Evolutionary conservation across 2,329 filamentous ascomycete species (phyloP).

Genomic region (Xylaria sp.): DNA sequence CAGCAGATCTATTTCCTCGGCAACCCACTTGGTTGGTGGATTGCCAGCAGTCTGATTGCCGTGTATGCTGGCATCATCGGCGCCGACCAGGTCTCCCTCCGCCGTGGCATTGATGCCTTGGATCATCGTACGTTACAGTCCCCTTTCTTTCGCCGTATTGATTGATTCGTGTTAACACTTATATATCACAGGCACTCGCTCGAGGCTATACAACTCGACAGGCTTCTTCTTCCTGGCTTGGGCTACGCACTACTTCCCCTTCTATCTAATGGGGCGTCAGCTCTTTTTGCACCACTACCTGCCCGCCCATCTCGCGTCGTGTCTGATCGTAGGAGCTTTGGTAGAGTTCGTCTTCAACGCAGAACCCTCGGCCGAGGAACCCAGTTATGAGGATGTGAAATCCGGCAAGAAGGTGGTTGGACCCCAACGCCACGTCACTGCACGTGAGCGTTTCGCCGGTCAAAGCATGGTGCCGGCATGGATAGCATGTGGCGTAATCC

Average conservation of each 20-base stretch:
- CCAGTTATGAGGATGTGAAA: constrained; percentile 56
- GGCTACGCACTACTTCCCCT: constrained; percentile 97
- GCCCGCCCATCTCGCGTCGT: constrained; percentile 90
- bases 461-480: constrained; percentile 83
- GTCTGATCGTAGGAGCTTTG: constrained; percentile 87
- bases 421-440: constrained; percentile 72
- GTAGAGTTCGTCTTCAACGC: constrained; percentile 97
- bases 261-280: constrained; percentile 98
- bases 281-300: constrained; percentile 98
- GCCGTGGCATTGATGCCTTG: constrained; percentile 91
- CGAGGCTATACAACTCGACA: constrained; percentile 96
- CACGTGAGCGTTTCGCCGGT: constrained; percentile 80
- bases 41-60: constrained; percentile 89
- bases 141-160: too few relatives aligned
- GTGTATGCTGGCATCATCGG: constrained; percentile 92
- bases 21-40: constrained; percentile 97
- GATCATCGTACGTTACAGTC: constrained; percentile 81
- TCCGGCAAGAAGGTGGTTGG: constrained; percentile 58
- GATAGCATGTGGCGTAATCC: constrained; percentile 78
- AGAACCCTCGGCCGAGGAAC: constrained; percentile 74
- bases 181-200: constrained; percentile 75
- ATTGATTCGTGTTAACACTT: constrained; percentile 33
- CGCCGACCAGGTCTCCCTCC: constrained; percentile 91
- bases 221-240: constrained; percentile 99
- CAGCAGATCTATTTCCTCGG: constrained; percentile 99